A percentile compares a stretch with the other conserved stretches of the same genome.
These are phyloP conservation scores for Hericium coralloides DNA, from an alignment of 768 basidiomycete genomes.

Conservation along the genomic window DNA sequence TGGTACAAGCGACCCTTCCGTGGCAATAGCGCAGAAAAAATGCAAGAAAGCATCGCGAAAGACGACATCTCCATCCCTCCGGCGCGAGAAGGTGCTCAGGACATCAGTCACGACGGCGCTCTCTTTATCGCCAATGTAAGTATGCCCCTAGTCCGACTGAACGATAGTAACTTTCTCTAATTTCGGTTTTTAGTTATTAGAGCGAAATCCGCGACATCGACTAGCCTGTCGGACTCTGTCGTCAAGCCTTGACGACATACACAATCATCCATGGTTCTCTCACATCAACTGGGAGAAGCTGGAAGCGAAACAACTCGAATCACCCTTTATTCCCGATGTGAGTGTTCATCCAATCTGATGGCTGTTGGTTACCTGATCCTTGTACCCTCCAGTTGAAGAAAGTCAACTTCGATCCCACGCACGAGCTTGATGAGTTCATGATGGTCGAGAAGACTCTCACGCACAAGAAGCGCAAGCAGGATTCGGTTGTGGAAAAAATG, in stretches of 20 bases:
- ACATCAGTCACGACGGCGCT: slow-evolving; percentile 59
- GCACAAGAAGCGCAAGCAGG: slow-evolving; percentile 85
- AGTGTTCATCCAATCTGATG: slow-evolving; percentile 25
- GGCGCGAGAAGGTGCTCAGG: slow-evolving; percentile 25
- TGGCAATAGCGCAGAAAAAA: slow-evolving; percentile 74
- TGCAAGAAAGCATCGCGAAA: slow-evolving; percentile 79
- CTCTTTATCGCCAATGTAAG: slow-evolving; percentile 60
- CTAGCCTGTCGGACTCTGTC: slow-evolving; percentile 71
- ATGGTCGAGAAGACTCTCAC: slow-evolving; percentile 98
- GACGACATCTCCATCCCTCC: slow-evolving; percentile 70
- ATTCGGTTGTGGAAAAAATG: slow-evolving; percentile 78
- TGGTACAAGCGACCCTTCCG: slow-evolving; percentile 82
- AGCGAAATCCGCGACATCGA: slow-evolving; percentile 68
- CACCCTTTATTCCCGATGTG: slow-evolving; percentile 91
- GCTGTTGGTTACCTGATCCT: not conserved
- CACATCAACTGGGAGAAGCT: slow-evolving; percentile 74
- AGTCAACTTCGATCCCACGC: slow-evolving; percentile 97
- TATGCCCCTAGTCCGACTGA: slow-evolving; percentile 3
- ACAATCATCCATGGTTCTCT: slow-evolving; percentile 78
- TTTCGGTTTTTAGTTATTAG: slow-evolving; percentile 55
- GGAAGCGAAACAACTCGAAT: slow-evolving; percentile 56
- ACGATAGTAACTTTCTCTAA: not conserved
- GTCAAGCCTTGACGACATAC: slow-evolving; percentile 71
- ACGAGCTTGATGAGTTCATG: slow-evolving; percentile 95
- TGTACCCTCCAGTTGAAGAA: slow-evolving; percentile 62